Base-by-base conservation (phyloP, 2,329 filamentous ascomycete species). In the Botrytis hyacinthi region DNA sequence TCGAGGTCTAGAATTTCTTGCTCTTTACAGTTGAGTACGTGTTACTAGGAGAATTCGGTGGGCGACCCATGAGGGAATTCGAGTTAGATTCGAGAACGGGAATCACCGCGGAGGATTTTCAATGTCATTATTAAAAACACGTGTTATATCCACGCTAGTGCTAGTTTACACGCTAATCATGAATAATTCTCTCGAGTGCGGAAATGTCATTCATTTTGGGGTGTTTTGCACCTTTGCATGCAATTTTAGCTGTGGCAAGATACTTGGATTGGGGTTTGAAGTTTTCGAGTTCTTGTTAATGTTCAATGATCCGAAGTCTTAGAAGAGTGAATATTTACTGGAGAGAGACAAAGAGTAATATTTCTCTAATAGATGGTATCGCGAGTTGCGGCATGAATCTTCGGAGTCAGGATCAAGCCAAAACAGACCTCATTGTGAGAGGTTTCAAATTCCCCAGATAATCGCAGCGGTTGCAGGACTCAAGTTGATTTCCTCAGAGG, bases 401-500 rank as follows among this genome's bases (percentile, higher is more conserved):
- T 0, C 10, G 20, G 20, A 26, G 20, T 48, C 1, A 8, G 7
- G 7, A 46, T 22, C 20, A 9, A 22, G 20, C 8, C 44, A 46
- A 10, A 46, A 42, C 4, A 14, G 40, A 42, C 12, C 40, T 42
- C 12, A 14, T 5, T 3, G 40, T 10, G 40, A 9, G 9, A 14
- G 5, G 1, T 42, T 42, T 42, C 14, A 42, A 5, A 14, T 42
- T 42, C 3, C 10, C 12, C 2, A 46, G 44, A 22, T 18, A 22
- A 10, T 26, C 20, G 46, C 9, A 48, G 8, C 9, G 1, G 20
- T 4, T 4, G 20, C 20, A 4, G 3, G 46, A 48, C 46, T 44
- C 10, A 0, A 48, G 4, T 48, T 22, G 3, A 48, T 4, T 1
- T 46, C 0, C 44, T 22, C 44, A 1, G 1, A 46, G 8, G 0